These are phyloP conservation scores for Colletotrichum sp. DNA, from an alignment of 2,329 filamentous ascomycete genomes.

Conservation along the genomic window DNA sequence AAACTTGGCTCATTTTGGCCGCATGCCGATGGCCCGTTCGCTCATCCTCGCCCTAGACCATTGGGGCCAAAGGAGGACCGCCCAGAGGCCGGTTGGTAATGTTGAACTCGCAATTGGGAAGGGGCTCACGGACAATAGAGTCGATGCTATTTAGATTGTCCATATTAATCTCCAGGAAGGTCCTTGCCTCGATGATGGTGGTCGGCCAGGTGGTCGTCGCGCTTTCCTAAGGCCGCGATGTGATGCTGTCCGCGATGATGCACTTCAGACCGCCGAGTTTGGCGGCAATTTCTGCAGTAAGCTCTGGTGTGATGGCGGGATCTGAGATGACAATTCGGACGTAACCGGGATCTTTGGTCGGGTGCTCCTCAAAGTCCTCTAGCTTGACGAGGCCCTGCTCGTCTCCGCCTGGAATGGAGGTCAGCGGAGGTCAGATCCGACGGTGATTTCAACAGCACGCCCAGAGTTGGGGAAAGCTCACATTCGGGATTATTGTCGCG, in stretches of 20 bases:
- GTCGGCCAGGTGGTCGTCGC: background rate
- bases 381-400: background rate
- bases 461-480: background rate
- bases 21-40: too few relatives aligned
- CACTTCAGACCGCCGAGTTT: background rate
- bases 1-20: too few relatives aligned
- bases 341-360: background rate
- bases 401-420: background rate
- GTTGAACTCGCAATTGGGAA: background rate
- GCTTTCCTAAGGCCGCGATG: background rate
- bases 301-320: background rate
- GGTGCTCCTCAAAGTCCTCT: background rate
- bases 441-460: too few relatives aligned
- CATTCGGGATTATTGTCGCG: background rate
- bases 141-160: background rate
- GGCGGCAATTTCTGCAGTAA: background rate
- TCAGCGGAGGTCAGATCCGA: too few relatives aligned
- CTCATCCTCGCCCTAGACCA: background rate
- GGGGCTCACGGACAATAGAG: background rate
- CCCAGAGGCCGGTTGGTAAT: background rate
- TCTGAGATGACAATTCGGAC: background rate
- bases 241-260: background rate
- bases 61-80: background rate
- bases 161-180: background rate
- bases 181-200: background rate